phyloP scores from a whole-genome alignment of 495 filamentous ascomycete genomes.

The Pyrenula aspistea region DNA sequence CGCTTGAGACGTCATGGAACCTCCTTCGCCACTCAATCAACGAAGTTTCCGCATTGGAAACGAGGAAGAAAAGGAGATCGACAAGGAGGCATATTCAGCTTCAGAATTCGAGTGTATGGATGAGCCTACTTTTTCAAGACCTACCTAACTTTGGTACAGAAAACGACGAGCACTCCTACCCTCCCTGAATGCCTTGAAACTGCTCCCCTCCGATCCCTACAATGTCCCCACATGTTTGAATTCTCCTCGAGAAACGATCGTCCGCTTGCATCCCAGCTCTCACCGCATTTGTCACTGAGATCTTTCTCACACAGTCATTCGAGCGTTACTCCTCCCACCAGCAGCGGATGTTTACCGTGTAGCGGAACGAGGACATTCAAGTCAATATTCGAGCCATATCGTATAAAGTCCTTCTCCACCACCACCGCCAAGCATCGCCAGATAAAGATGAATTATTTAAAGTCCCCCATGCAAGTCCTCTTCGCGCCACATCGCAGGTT shows the following conservation, averaged over 20 bases:
- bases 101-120: neutral
- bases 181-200: neutral
- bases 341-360: neutral
- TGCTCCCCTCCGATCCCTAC: neutral
- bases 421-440: slow-evolving; percentile 10
- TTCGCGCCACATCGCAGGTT: slow-evolving; percentile 12
- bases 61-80: neutral
- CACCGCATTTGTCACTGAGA: neutral
- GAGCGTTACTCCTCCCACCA: neutral
- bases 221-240: neutral
- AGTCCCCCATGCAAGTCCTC: slow-evolving; percentile 13
- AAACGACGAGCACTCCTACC: neutral
- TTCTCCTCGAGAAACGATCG: neutral
- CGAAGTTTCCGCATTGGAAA: neutral
- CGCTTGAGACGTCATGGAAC: neutral
- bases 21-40: neutral
- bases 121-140: too few relatives aligned
- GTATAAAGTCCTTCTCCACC: slow-evolving; percentile 11
- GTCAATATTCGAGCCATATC: slow-evolving; percentile 12
- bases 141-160: too few relatives aligned
- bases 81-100: neutral
- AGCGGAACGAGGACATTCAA: neutral
- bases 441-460: slow-evolving; percentile 28
- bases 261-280: neutral
- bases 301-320: neutral